phyloP scores from a whole-genome alignment of 2,329 filamentous ascomycete genomes.

The Nemania bipapillata region DNA sequence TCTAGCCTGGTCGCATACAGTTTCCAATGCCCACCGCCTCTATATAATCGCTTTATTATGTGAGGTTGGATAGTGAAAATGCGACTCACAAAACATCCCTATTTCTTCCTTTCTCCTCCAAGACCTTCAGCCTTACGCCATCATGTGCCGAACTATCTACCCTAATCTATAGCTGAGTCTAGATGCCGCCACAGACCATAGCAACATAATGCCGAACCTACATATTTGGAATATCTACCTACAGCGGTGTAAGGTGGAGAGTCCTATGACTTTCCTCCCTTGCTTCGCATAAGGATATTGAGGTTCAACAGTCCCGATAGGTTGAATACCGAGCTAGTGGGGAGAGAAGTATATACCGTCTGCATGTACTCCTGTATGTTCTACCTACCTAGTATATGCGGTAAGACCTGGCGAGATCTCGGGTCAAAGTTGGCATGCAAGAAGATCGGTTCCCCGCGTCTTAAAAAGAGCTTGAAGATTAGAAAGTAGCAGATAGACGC shows the following conservation, averaged over 20 bases:
- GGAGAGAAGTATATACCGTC: too few species aligned
- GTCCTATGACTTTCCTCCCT: background rate
- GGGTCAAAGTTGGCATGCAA: too few species aligned
- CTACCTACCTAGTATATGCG: too few species aligned
- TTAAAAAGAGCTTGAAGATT: too few species aligned
- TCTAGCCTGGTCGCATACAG: background rate
- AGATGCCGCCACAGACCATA: background rate
- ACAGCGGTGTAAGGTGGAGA: background rate
- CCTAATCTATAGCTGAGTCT: background rate
- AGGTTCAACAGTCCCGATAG: slow-evolving; percentile 10
- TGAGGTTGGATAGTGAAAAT: background rate
- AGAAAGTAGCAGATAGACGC: too few species aligned
- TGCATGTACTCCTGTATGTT: too few species aligned
- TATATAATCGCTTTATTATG: background rate
- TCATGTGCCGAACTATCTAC: background rate
- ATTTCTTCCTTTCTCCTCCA: background rate
- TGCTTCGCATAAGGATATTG: background rate
- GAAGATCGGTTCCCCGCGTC: too few species aligned
- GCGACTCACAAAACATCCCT: background rate
- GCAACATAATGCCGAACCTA: background rate
- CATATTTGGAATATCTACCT: slow-evolving; percentile 19
- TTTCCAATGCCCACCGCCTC: slow-evolving; percentile 9
- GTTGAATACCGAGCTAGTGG: background rate
- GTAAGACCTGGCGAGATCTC: too few species aligned
- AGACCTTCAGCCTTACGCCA: background rate